Base-by-base conservation (phyloP, 345 rosid genomes). In the Camelina sativa region DNA sequence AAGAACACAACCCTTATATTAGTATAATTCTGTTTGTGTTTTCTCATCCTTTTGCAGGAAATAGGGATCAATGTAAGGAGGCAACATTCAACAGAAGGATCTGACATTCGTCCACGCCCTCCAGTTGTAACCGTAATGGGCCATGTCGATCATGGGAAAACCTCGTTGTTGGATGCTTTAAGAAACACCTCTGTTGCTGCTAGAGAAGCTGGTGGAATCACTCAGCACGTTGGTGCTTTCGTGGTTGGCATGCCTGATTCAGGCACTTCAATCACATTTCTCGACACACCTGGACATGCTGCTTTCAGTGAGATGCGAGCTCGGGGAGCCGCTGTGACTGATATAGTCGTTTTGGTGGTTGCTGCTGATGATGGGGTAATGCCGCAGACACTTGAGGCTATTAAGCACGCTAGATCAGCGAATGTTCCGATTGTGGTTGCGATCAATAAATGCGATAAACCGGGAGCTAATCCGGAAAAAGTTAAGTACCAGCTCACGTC, bases 311-410 rank as follows among this genome's bases (percentile, higher is more conserved):
- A 93, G 11, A 88, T 92, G 99, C 86, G 94, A 77, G 94, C 98
- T 59, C 86, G 99, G 61, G 99, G 99, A 54, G 99, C 97, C 0
- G 96, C 98, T 55, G 96, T 89, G 76, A 95, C 97, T 12, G 97
- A 95, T 79, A 79, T 95, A 57, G 97, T 92, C 68, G 99, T 95
- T 77, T 85, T 92, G 72, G 98, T 95, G 37, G 97, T 89, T 34
- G 99, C 98, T 67, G 97, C 97, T 34, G 99, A 89, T 85, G 99
- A 95, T 76, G 96, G 98, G 60, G 92, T 92, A 77, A 95, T 95
- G 97, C 98, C 99, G 13, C 98, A 95, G 84, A 95, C 97, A 9
- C 86, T 86, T 3, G 99, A 95, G 80, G 96, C 99, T 60, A 85
- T 95, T 71, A 74, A 90, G 19, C 97, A 95, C 65, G 99, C 97